phyloP scores from a whole-genome alignment of 2,329 filamentous ascomycete genomes.

The Canariomyces notabilis region DNA sequence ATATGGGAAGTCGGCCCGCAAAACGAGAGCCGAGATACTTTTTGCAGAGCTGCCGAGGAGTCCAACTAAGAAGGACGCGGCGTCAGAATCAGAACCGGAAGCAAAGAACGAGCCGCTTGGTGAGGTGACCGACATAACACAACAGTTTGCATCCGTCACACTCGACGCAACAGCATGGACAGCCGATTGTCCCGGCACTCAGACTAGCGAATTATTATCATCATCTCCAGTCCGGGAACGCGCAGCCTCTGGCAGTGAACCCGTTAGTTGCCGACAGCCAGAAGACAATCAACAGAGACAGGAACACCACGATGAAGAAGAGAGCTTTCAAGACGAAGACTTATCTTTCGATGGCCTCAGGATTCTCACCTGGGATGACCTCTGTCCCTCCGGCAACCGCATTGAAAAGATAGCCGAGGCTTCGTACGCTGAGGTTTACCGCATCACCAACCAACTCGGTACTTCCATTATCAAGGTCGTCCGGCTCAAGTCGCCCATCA shows the following conservation, averaged over 20 bases:
- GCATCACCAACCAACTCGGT: conserved; percentile 53
- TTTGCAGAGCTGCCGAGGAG: conserved; percentile 50
- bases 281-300: not conserved
- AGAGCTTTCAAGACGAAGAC: conserved; percentile 1
- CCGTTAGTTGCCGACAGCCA: not conserved
- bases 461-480: conserved; percentile 63
- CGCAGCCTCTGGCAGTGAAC: not conserved
- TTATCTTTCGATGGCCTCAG: conserved; percentile 9
- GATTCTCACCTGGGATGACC: conserved; percentile 51
- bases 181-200: not conserved
- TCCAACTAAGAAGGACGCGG: conserved; percentile 36
- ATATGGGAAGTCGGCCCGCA: conserved; percentile 48
- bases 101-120: conserved; percentile 18
- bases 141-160: conserved; percentile 21
- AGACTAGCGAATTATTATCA: not conserved
- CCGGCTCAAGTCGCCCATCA: conserved; percentile 54
- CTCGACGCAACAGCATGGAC: conserved; percentile 7
- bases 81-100: conserved; percentile 8
- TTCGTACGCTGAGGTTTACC: conserved; percentile 62
- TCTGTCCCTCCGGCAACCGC: conserved; percentile 47
- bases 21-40: conserved; percentile 43
- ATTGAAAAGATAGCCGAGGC: conserved; percentile 63
- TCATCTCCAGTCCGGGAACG: not conserved
- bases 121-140: conserved; percentile 21
- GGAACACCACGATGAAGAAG: conserved; percentile 15